Evolutionary conservation across 2,329 filamentous ascomycete genomes (phyloP), one percentile per base, ranked within the genome.

Genomic region (Ascochyta rabiei): DNA sequence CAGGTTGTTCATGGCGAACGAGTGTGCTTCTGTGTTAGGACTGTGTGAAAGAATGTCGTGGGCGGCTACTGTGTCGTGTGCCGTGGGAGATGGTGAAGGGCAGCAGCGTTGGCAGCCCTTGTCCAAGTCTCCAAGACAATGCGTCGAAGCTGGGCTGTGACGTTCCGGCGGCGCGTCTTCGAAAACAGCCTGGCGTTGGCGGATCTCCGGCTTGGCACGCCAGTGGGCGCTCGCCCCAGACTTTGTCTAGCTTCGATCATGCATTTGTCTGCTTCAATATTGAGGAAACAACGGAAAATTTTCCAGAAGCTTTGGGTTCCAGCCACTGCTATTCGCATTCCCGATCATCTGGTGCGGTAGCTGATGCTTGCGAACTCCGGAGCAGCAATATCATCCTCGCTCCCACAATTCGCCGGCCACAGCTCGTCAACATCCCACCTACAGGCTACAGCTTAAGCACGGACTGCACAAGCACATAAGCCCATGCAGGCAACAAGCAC

Each of bases 1-100:
- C 31, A 58, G 56, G 30, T 52, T 58, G 58, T 64, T 67, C 61
- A 63, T 67, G 53, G 34, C 40, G 57, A 61, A 28, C 37, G 52
- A 50, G 35, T 34, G 46, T 55, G 42, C 44, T 9, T 31, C 31
- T 49, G 10, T 31, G 39, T n/a, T 42, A 46, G 21, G n/a, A 26
- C 47, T 50, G 24, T 13, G n/a, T 8, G 15, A 47, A 55, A 47
- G 46, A 55, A 55, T 55, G 52, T 47, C 18, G 13, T 41, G 19
- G 38, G n/a, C n/a, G 18, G 45, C 1, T 18, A 15, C 28, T 23
- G 21, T 23, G 21, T 23, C 21, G n/a, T 16, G 35, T 40, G 46
- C 49, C 26, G 52, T 31, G 28, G 51, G 28, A 21, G 46, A 50
- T 46, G 52, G 46, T 34, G 30, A 34, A 44, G 42, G 52, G 47